Percentiles rank a stretch among this genome's conserved stretches.
Conservation (phyloP, 257 asterid genomes). For the Fraxinus excelsior region DNA sequence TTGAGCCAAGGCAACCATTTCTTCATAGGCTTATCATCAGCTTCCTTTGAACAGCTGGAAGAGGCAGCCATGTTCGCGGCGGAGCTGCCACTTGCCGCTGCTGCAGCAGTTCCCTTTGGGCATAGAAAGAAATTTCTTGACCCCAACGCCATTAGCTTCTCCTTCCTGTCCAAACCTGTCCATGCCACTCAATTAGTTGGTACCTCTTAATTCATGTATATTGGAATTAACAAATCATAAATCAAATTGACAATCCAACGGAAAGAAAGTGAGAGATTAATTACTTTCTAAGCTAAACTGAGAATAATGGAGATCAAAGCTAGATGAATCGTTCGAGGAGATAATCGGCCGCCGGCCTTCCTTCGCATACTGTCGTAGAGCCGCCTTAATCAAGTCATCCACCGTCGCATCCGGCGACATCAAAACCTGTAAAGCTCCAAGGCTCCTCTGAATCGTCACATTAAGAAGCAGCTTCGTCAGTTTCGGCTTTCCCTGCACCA, state of each 20-base stretch:
- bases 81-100: constrained; percentile 12
- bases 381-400: constrained; percentile 41
- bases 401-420: constrained; percentile 48
- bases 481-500: constrained; percentile 24
- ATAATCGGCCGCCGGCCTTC: constrained; percentile 46
- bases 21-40: constrained; percentile 27
- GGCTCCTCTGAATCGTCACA: constrained; percentile 49
- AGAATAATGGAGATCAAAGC: constrained; percentile 53
- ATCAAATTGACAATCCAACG: background rate
- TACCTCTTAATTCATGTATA: background rate
- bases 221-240: too few species aligned
- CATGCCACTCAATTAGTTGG: background rate
- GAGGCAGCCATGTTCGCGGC: constrained; percentile 17
- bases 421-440: constrained; percentile 47
- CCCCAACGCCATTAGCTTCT: constrained; percentile 45
- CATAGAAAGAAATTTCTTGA: constrained; percentile 53
- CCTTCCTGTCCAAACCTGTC: constrained; percentile 43
- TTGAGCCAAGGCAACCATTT: constrained; percentile 38
- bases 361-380: constrained; percentile 38
- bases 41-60: constrained; percentile 40
- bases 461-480: constrained; percentile 44
- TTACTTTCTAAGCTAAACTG: constrained; percentile 56
- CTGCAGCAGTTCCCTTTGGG: background rate
- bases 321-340: constrained; percentile 27
- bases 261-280: background rate